Evolutionary conservation across 2,329 filamentous ascomycete genomes (phyloP), one percentile per base, ranked within the genome.

Genomic region (Fusarium phyllophilum): DNA sequence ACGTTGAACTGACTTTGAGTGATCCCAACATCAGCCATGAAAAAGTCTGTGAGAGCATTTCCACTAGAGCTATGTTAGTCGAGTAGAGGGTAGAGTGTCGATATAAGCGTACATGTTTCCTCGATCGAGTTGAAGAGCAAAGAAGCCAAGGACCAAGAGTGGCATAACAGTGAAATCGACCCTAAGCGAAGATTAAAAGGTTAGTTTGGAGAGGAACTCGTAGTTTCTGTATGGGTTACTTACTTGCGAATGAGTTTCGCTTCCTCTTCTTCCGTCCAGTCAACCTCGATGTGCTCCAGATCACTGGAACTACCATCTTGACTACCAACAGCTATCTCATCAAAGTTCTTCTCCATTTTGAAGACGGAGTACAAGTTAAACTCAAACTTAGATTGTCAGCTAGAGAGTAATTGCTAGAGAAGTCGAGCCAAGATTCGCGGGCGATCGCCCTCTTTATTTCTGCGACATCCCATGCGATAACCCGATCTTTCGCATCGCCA

Each of bases 1-100:
- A 86, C 79, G 31, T 87, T 87, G 74, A 86, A 83, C 62, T 87
- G 84, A 62, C 86, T 83, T 18, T 85, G 85, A 4, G 81, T 85
- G 61, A 88, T 84, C 15, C 81, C 79, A 14, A 87, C 81, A 68
- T 88, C 86, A 29, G 81, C 73, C 18, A 86, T 82, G 60, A 88
- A 85, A 70, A 85, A 86, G 1, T 77, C 75, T 17, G 85, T 86
- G 38, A 86, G 77, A 6, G 85, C 85, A 44, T 84, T 85, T 51
- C 82, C 76, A 42, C 75, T 77, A n/a, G 8, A 22, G 5, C 18
- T n/a, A 26, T 46, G 51, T 24, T 73, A 56, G 52, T 10, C 8
- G 11, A 61, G 38, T 20, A 51, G 26, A 24, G 4, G 41, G 12
- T 11, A 6, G 15, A 20, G 26, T 11, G 8, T 38, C 8, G 17